Base-by-base conservation (phyloP, 495 filamentous ascomycete species). In the Penicillium robsamsonii region DNA sequence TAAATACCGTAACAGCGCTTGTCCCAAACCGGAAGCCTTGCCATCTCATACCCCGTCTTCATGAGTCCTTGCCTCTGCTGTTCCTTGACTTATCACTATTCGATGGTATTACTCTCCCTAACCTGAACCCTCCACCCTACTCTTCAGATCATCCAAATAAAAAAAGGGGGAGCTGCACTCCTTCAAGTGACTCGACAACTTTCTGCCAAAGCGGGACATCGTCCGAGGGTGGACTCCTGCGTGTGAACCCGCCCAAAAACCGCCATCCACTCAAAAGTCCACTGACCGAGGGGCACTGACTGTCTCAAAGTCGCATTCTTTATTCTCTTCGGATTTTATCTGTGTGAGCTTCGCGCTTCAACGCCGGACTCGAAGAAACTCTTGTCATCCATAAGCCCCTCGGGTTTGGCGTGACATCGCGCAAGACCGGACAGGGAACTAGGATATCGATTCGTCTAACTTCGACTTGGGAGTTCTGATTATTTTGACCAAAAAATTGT, bases 241-340 rank as follows among this genome's bases (percentile, higher is more conserved):
- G 25, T 46, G 58, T 58, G 62, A 70, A 66, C 50, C 67, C 66
- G 66, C 69, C 68, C 61, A 72, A 70, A 71, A 66, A 63, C 64
- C 55, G 52, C 52, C 65, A 61, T 69, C 67, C 65, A 66, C 63
- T 59, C 62, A 59, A 59, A 70, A 62, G 54, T 63, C 61, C 53
- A 59, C 68, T 72, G 67, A 79, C 78, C 75, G 73, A 77, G 69
- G 73, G 78, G 72, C 75, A 77, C 52, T 68, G 61, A 57, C 69
- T 45, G 61, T 60, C 53, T 62, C 59, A 15, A 45, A 50, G 47
- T 63, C 60, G 62, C 74, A 71, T 69, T 72, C 75, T 46, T 46
- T 63, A 62, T 55, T 61, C 72, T 67, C 67, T 70, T 65, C 66
- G 69, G 58, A 74, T 71, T 50, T 64, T 60, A 24, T 70, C 55